Conservation (phyloP, 306 rosid genomes). For the Rosa chinensis region DNA sequence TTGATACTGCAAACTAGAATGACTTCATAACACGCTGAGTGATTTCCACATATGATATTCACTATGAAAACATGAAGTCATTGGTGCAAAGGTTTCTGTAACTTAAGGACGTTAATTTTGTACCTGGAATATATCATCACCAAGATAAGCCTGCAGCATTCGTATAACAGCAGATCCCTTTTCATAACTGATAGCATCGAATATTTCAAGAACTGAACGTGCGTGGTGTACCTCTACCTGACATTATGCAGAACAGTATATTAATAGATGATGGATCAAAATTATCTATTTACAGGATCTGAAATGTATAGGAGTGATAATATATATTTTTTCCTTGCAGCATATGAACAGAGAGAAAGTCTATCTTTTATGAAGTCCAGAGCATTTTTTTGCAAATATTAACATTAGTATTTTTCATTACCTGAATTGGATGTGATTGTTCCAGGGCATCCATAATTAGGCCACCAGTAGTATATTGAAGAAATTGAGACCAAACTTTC, state of each 20-base stretch:
- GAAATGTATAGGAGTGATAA: background rate
- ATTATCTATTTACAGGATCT: background rate
- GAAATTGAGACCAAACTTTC: conserved; percentile 66
- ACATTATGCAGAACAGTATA: conserved; percentile 18
- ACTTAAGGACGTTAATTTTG: background rate
- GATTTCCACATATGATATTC: background rate
- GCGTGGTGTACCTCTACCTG: conserved; percentile 62
- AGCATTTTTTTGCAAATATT: background rate
- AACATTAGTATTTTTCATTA: background rate
- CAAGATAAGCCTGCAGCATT: conserved; percentile 60
- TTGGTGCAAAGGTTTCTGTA: background rate
- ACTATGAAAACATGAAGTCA: background rate
- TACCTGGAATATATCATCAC: conserved; percentile 56
- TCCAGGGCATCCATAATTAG: conserved; percentile 52
- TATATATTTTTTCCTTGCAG: background rate
- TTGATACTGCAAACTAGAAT: background rate
- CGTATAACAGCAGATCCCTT: conserved; percentile 60
- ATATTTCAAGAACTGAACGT: conserved; percentile 49
- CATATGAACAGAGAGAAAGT: background rate
- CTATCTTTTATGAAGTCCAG: background rate
- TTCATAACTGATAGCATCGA: conserved; percentile 57
- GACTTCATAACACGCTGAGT: background rate
- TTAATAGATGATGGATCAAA: background rate
- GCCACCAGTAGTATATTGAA: conserved; percentile 39
- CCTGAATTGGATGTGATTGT: conserved; percentile 69